Percentiles rank a stretch among this genome's conserved stretches.
These are phyloP conservation scores for Sabuloglossum arenarium DNA, from an alignment of 495 filamentous ascomycete species.

Conservation along the genomic window DNA sequence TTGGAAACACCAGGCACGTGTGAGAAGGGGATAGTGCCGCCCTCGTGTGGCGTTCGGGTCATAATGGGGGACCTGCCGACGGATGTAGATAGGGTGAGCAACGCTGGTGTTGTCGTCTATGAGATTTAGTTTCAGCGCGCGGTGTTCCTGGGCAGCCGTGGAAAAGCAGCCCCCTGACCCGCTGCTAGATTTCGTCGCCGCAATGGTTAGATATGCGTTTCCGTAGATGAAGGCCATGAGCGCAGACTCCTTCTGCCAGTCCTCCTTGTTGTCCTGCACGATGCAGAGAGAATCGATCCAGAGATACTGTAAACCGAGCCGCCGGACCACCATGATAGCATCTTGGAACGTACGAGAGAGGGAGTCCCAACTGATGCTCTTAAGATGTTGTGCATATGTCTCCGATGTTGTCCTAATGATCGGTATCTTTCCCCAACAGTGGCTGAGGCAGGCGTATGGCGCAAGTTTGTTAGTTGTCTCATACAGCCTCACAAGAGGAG, in stretches of 20 bases:
- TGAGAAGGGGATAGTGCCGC: background rate
- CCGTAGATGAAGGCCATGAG: background rate
- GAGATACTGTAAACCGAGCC: background rate
- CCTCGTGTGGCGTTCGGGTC: background rate
- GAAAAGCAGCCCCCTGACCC: background rate
- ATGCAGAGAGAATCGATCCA: constrained; percentile 6
- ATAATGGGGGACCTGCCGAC: background rate
- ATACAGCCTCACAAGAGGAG: background rate
- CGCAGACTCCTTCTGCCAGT: constrained; percentile 1
- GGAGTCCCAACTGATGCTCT: background rate
- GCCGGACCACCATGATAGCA: background rate
- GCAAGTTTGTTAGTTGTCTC: background rate
- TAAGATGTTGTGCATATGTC: background rate
- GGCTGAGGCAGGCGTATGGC: background rate
- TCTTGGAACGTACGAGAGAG: constrained; percentile 2
- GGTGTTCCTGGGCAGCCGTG: background rate
- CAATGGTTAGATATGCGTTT: background rate
- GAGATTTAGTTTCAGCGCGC: background rate
- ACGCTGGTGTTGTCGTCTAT: background rate
- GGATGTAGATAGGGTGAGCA: background rate
- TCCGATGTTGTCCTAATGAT: background rate
- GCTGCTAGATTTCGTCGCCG: background rate
- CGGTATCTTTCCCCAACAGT: background rate
- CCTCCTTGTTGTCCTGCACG: background rate
- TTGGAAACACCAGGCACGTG: background rate